Evolutionary conservation across 192 early-diverging fungal species (phyloP), one percentile per base, ranked within the genome.

Genomic region (Coemansia sp.): DNA sequence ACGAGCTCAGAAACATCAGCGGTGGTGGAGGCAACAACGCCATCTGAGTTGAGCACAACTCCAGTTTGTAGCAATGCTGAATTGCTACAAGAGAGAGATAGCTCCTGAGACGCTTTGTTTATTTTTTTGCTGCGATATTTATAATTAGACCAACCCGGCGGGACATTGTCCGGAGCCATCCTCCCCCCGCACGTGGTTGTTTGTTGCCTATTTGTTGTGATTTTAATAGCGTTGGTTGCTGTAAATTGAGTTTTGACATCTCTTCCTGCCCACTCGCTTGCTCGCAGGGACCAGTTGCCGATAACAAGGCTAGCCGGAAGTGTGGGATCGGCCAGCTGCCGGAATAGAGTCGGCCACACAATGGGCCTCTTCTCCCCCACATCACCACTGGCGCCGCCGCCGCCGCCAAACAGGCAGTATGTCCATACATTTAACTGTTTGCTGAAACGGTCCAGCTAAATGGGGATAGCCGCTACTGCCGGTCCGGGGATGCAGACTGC

Each of bases 1-100:
- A 82, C 53, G 80, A 82, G 59, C 75, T 82, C 34, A 52, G 69
- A 49, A 62, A 58, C 40, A 69, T 80, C 66, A 69, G 56, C 59
- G 45, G 62, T 3, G 34, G 38, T 22, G 61, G 18, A 16, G 55
- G 44, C 56, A 44, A 40, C 35, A 59, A 38, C n/a, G 55, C 65
- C 41, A 65, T 12, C 73, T 61, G 65, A 61, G 9, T 4, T 15
- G 16, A 20, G 18, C 27, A 16, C 16, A 39, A 44, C 22, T 16
- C 15, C 30, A 55, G 27, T 22, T 13, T 29, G 27, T 29, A 53
- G 50, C 8, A 53, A 53, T 49, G 1, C n/a, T 10, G 18, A 3
- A 44, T 44, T 20, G 9, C 45, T 10, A 18, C 45, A 49, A 20
- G 20, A 18, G 9, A 20, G 20, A 24, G 24, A 1, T 5, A 49